A percentile compares a stretch with the other conserved stretches of the same genome.
phyloP scores from a whole-genome alignment of 495 filamentous ascomycete genomes.

The Talaromyces nanjingensis region DNA sequence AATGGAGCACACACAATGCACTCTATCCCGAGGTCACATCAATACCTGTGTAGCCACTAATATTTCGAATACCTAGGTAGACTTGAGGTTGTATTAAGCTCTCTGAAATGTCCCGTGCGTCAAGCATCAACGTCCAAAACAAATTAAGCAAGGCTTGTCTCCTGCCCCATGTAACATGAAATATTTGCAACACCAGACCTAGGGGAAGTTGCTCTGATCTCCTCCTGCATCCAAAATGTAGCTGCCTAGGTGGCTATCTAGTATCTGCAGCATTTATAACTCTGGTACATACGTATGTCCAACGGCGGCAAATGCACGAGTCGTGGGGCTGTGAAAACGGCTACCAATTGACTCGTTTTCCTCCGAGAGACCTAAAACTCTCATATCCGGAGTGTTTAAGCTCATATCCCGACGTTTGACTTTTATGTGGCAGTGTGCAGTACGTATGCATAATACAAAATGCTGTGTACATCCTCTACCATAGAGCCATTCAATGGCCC shows the following conservation, averaged over 20 bases:
- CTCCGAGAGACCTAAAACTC: not conserved
- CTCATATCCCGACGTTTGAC: no score
- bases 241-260: not conserved
- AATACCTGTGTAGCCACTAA: no score
- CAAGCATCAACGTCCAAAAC: not conserved
- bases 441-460: not conserved
- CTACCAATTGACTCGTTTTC: not conserved
- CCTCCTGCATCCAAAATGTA: not conserved
- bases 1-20: no score
- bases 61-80: not conserved
- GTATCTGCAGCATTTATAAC: no score
- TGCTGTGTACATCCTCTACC: no score
- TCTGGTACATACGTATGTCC: not conserved
- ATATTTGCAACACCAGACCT: no score
- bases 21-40: no score
- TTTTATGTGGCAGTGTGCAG: not conserved
- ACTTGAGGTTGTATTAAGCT: not conserved
- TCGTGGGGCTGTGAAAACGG: not conserved
- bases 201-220: not conserved
- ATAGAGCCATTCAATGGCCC: no score
- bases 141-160: no score
- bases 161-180: no score
- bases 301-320: not conserved
- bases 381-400: not conserved
- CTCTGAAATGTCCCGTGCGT: not conserved